These are phyloP conservation scores for Basipetospora sp. DNA, from an alignment of 2,329 filamentous ascomycete genomes.

Conservation along the genomic window DNA sequence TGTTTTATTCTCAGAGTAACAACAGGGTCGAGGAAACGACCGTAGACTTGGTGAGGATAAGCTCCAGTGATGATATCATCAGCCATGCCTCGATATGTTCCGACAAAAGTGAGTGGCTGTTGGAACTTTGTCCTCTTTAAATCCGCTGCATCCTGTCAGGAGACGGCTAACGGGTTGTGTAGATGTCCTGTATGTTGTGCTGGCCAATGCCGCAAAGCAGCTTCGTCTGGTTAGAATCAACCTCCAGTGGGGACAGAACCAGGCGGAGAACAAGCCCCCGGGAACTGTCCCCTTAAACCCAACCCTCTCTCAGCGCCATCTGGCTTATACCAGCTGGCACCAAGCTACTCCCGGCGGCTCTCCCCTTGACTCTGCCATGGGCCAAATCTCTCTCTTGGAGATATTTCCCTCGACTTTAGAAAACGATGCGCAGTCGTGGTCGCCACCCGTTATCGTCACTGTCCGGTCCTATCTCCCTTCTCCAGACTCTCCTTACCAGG, in stretches of 20 bases:
- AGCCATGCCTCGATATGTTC: constrained; percentile 65
- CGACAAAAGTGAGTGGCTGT: constrained; percentile 48
- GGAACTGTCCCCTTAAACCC: constrained; percentile 35
- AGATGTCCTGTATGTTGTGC: constrained; percentile 30
- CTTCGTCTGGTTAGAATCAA: constrained; percentile 59
- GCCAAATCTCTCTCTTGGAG: constrained; percentile 58
- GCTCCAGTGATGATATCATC: constrained; percentile 58
- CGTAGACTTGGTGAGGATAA: constrained; percentile 59
- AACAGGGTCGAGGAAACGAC: constrained; percentile 54
- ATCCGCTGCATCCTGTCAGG: too few species aligned
- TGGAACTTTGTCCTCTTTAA: not conserved
- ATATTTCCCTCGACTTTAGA: constrained; percentile 55
- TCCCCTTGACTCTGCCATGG: constrained; percentile 34
- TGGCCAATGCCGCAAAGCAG: constrained; percentile 56
- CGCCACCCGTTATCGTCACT: constrained; percentile 51
- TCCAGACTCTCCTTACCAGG: constrained; percentile 43
- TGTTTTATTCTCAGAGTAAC: constrained; percentile 65
- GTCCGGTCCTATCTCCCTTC: constrained; percentile 50
- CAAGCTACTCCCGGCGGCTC: constrained; percentile 30
- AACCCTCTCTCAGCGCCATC: constrained; percentile 37
- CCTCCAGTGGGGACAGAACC: constrained; percentile 57
- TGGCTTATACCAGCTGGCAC: constrained; percentile 44
- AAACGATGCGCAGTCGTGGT: constrained; percentile 37
- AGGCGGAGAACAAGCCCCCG: constrained; percentile 38
- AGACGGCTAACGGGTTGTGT: constrained; percentile 1